A percentile compares a stretch with the other conserved stretches of the same genome.
Conservation (phyloP, 352 stramenopile genomes). For the Pythium insidiosum region DNA sequence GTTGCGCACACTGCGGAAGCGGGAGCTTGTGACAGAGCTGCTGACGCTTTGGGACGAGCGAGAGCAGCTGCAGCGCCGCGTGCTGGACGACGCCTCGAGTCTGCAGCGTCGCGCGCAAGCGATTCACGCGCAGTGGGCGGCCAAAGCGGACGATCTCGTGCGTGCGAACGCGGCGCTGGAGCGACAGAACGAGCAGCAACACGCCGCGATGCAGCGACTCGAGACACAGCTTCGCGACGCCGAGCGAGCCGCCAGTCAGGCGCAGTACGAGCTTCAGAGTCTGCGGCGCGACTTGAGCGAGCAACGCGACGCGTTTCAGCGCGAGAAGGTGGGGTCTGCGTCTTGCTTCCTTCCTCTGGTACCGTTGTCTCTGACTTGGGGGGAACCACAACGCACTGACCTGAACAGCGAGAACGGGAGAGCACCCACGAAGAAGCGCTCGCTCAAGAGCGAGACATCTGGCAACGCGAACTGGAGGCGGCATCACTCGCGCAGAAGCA, state of each 20-base stretch:
- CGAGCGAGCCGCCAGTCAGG: conserved; percentile 20
- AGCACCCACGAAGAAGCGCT: no score
- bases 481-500: conserved; percentile 34
- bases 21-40: conserved; percentile 27
- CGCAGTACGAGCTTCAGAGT: conserved; percentile 25
- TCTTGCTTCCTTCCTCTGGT: neutral
- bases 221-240: conserved; percentile 17
- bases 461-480: conserved; percentile 50
- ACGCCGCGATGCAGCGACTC: conserved; percentile 1
- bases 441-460: conserved; percentile 42
- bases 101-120: conserved; percentile 24
- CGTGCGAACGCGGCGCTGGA: conserved; percentile 32
- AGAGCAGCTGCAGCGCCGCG: conserved; percentile 24
- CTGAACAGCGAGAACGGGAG: conserved; percentile 24
- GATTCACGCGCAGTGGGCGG: conserved; percentile 38
- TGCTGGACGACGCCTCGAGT: conserved; percentile 32
- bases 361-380: neutral
- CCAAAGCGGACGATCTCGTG: conserved; percentile 30
- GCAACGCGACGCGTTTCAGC: conserved; percentile 19
- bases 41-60: conserved; percentile 28
- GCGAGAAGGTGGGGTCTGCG: conserved; percentile 9
- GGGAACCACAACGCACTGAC: neutral
- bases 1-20: neutral
- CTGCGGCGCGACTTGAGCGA: conserved; percentile 31
- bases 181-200: conserved; percentile 12